Conservation (phyloP, 495 filamentous ascomycete species). For the Beverwykella pulmonaria region DNA sequence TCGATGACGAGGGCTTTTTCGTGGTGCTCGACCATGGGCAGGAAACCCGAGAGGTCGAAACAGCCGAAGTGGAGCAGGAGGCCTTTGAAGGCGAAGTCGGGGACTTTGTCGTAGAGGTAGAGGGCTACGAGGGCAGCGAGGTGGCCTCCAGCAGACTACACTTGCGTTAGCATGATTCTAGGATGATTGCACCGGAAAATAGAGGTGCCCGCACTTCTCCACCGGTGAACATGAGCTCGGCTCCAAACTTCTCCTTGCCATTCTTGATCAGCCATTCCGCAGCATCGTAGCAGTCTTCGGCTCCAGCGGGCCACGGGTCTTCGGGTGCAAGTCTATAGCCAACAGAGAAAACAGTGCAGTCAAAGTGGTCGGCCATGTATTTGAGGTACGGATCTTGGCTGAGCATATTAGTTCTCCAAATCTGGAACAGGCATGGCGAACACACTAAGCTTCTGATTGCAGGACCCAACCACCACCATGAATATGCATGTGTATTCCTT, state of each 20-base stretch:
- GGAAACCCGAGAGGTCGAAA: constrained; percentile 50
- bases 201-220: constrained; percentile 40
- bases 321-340: constrained; percentile 66
- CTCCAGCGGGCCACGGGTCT: constrained; percentile 55
- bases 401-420: constrained; percentile 20
- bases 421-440: not conserved
- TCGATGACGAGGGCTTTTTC: constrained; percentile 48
- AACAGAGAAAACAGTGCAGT: constrained; percentile 54
- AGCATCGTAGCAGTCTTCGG: constrained; percentile 59
- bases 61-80: constrained; percentile 53
- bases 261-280: constrained; percentile 57
- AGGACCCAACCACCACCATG: constrained; percentile 60
- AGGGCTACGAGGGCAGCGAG: constrained; percentile 51
- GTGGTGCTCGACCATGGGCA: constrained; percentile 44
- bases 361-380: constrained; percentile 48
- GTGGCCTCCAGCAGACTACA: constrained; percentile 54
- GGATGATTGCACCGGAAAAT: not conserved
- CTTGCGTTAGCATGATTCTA: not conserved
- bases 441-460: constrained; percentile 41
- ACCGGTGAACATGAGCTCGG: constrained; percentile 47
- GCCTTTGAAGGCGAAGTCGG: constrained; percentile 48
- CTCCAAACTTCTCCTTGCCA: constrained; percentile 48
- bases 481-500: constrained; percentile 56
- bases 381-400: constrained; percentile 49
- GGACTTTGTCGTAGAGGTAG: constrained; percentile 50